A percentile compares a stretch with the other conserved stretches of the same genome.
Evolutionary conservation across 306 rosid species (phyloP).

Genomic region (Vigna radiata): DNA sequence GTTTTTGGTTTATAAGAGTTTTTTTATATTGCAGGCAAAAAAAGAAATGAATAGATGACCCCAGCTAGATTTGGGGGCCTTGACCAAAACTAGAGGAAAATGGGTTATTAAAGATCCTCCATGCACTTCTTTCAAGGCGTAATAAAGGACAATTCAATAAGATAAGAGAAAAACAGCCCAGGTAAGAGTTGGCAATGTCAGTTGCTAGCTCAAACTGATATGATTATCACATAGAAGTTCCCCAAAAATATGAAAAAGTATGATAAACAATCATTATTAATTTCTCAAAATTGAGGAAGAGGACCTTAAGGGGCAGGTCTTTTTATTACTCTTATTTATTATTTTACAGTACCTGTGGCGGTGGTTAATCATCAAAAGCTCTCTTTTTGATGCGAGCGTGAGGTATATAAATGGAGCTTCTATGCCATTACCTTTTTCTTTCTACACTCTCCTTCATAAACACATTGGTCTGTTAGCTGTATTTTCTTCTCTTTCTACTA

Average conservation of each 20-base stretch:
- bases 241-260: conserved; percentile 22
- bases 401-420: conserved; percentile 71
- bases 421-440: conserved; percentile 40
- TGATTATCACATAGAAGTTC: conserved; percentile 55
- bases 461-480: conserved; percentile 35
- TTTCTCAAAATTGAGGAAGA: conserved; percentile 44
- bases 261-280: conserved; percentile 43
- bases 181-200: conserved; percentile 80
- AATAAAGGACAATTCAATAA: conserved; percentile 66
- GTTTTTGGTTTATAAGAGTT: conserved; percentile 26
- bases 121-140: conserved; percentile 62
- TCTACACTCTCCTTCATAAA: conserved; percentile 24
- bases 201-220: conserved; percentile 71
- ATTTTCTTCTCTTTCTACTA: background rate
- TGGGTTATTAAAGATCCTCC: conserved; percentile 50
- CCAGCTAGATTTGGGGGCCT: conserved; percentile 64
- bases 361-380: conserved; percentile 98
- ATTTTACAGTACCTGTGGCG: conserved; percentile 71
- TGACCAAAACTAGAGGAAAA: conserved; percentile 60
- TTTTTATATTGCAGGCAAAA: conserved; percentile 1
- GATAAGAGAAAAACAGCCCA: conserved; percentile 52
- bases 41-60: conserved; percentile 47
- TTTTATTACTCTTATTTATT: conserved; percentile 23
- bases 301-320: conserved; percentile 44
- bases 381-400: conserved; percentile 86